Evolutionary conservation across 1,284 basidiomycete species (phyloP).

Genomic region (Malassezia vespertilionis): DNA sequence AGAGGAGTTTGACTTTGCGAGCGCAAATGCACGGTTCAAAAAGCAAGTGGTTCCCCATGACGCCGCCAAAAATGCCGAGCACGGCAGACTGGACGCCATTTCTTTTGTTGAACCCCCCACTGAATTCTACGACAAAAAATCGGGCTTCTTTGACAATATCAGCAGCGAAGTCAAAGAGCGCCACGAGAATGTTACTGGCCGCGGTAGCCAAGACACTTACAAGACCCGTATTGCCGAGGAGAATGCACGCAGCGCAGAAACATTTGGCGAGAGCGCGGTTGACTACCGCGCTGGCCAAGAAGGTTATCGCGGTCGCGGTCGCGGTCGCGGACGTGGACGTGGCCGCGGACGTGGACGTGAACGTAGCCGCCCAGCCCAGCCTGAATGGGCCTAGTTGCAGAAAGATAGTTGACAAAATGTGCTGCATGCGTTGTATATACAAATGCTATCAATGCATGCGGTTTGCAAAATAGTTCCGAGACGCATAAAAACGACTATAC

Average conservation of each 20-base stretch:
- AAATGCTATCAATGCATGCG: too few species aligned
- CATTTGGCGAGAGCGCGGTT: slow-evolving; percentile 38
- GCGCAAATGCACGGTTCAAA: slow-evolving; percentile 40
- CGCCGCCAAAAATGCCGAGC: neutral
- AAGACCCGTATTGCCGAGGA: slow-evolving; percentile 22
- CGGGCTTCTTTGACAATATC: slow-evolving; percentile 46
- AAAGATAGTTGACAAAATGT: too few species aligned
- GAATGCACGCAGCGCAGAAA: slow-evolving; percentile 38
- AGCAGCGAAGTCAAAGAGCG: slow-evolving; percentile 40
- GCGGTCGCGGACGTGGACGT: slow-evolving; percentile 4
- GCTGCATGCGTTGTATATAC: too few species aligned
- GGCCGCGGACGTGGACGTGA: slow-evolving; percentile 10
- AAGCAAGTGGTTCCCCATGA: slow-evolving; percentile 17
- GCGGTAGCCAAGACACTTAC: neutral
- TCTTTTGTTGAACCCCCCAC: slow-evolving; percentile 31
- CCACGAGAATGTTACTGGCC: slow-evolving; percentile 25
- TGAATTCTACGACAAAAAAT: slow-evolving; percentile 41
- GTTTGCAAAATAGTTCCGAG: too few species aligned
- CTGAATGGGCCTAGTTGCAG: slow-evolving; percentile 13
- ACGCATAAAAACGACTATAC: too few species aligned
- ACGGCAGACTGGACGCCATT: slow-evolving; percentile 30
- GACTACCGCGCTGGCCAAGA: slow-evolving; percentile 1
- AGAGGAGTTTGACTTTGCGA: slow-evolving; percentile 43
- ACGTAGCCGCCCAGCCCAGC: slow-evolving; percentile 1
- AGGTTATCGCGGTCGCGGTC: neutral